Conservation (phyloP, 768 basidiomycete genomes). For the Leccinum disarticulatum region DNA sequence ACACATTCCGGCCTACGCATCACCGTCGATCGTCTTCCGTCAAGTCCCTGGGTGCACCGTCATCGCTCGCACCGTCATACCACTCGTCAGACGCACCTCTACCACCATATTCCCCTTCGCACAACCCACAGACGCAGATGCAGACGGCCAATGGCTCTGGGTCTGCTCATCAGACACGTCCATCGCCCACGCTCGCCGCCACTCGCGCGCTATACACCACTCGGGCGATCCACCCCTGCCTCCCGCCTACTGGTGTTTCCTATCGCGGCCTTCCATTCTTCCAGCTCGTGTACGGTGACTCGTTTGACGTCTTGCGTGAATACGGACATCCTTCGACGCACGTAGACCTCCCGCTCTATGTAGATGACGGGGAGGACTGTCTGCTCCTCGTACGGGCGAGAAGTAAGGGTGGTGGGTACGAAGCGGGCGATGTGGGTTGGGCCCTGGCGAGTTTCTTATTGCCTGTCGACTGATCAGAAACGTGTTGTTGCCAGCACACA, state of each 20-base stretch:
- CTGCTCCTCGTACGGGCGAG: conserved; percentile 66
- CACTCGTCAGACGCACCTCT: conserved; percentile 23
- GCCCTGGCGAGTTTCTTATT: conserved; percentile 79
- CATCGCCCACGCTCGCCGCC: conserved; percentile 27
- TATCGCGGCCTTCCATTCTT: conserved; percentile 82
- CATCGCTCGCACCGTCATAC: conserved; percentile 24
- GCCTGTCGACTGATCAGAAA: conserved; percentile 43
- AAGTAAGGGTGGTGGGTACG: conserved; percentile 23
- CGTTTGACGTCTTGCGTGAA: conserved; percentile 70
- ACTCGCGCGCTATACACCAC: conserved; percentile 62
- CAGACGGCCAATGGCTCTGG: conserved; percentile 16
- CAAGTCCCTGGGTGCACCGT: conserved; percentile 34
- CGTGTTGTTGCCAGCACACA: conserved; percentile 2
- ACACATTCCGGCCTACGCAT: conserved; percentile 32
- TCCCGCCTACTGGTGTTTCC: conserved; percentile 58
- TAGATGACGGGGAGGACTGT: conserved; percentile 78
- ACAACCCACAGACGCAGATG: conserved; percentile 12
- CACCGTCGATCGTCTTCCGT: conserved; percentile 35
- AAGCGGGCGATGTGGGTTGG: conserved; percentile 64
- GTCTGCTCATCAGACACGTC: conserved; percentile 15
- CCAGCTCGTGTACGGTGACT: conserved; percentile 57
- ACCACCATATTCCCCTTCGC: conserved; percentile 24
- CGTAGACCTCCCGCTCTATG: conserved; percentile 69
- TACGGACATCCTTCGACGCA: conserved; percentile 78
- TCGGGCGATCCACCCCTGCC: conserved; percentile 65